A percentile compares a stretch with the other conserved stretches of the same genome.
phyloP scores from a whole-genome alignment of 805 yeast genomes.

The Metschnikowia peoriensis region DNA sequence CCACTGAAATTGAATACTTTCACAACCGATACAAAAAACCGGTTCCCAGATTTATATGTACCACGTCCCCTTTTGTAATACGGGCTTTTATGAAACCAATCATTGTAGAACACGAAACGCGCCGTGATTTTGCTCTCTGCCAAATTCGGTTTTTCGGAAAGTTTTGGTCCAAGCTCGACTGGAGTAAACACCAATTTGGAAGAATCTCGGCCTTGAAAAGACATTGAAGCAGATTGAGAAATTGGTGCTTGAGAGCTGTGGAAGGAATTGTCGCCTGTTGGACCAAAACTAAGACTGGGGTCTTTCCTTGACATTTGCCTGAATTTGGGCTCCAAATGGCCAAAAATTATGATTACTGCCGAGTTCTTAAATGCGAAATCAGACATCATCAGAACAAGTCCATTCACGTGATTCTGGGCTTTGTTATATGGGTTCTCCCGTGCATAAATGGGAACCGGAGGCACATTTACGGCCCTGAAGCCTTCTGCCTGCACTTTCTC shows the following conservation, averaged over 20 bases:
- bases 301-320: neutral
- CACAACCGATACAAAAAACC: slow-evolving; percentile 15
- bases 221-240: neutral
- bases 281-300: neutral
- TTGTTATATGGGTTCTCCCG: slow-evolving; percentile 31
- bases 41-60: neutral
- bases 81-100: slow-evolving; percentile 30
- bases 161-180: slow-evolving; percentile 7
- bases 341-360: slow-evolving; percentile 29
- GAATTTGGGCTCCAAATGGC: slow-evolving; percentile 32
- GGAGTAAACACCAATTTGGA: slow-evolving; percentile 9
- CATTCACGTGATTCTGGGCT: slow-evolving; percentile 29
- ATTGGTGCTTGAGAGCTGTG: slow-evolving; percentile 1
- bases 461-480: slow-evolving; percentile 19
- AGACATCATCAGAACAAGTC: slow-evolving; percentile 26
- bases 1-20: slow-evolving; percentile 11
- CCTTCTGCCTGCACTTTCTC: slow-evolving; percentile 26
- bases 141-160: slow-evolving; percentile 7
- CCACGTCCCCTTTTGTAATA: slow-evolving; percentile 8
- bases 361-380: slow-evolving; percentile 22
- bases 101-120: slow-evolving; percentile 32
- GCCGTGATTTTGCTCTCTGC: slow-evolving; percentile 20
- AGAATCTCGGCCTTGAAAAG: neutral
- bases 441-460: slow-evolving; percentile 31
- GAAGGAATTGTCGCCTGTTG: slow-evolving; percentile 3